Evolutionary conservation across 2,329 filamentous ascomycete species (phyloP).

Genomic region (Penicillium hesseltinei): DNA sequence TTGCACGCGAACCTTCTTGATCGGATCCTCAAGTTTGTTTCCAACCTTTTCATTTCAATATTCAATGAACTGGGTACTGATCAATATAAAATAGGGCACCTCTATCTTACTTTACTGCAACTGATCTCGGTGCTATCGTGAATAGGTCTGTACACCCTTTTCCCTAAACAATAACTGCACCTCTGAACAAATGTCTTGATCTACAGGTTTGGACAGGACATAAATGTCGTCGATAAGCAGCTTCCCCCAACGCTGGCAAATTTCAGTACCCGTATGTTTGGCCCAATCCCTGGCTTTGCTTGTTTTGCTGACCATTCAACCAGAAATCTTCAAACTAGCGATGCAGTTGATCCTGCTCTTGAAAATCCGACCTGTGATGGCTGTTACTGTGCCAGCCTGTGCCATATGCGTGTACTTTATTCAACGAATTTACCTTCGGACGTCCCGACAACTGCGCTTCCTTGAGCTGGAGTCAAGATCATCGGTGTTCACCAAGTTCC

Average conservation of each 20-base stretch:
- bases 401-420: not conserved
- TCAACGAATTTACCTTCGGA: constrained; percentile 4
- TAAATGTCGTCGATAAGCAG: constrained; percentile 1
- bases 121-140: not conserved
- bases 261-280: not conserved
- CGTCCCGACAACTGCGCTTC: constrained; percentile 5
- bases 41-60: not conserved
- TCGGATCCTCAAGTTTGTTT: not conserved
- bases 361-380: not conserved
- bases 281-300: not conserved
- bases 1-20: not conserved
- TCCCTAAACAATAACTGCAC: not conserved
- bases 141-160: not conserved
- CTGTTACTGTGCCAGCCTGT: not conserved
- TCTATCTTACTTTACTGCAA: not conserved
- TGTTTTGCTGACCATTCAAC: not conserved
- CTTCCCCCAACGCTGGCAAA: constrained; percentile 1
- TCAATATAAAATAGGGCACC: not conserved
- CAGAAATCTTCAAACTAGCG: not conserved
- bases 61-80: not conserved
- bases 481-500: not conserved
- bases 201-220: constrained; percentile 3
- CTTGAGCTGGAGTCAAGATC: constrained; percentile 3
- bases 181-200: not conserved
- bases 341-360: not conserved